Evolutionary conservation across 2,329 filamentous ascomycete species (phyloP).

Genomic region (Phaeosphaeria sp.): DNA sequence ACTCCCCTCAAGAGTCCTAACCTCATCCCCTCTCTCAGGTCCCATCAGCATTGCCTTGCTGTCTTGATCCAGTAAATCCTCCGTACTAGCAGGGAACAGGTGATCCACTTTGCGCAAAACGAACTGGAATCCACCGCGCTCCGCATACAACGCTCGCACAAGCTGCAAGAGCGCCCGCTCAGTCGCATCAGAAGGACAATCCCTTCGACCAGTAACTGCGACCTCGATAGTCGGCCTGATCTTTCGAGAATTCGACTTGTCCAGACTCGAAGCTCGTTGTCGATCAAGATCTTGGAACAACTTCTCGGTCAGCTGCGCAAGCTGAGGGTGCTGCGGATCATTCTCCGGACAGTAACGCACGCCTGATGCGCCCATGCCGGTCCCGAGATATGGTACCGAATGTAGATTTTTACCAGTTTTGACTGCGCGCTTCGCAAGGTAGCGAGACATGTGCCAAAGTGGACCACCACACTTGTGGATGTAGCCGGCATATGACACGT

Average conservation of each 20-base stretch:
- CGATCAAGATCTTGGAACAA: not conserved
- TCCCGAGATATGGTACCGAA: not conserved
- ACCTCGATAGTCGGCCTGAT: not conserved
- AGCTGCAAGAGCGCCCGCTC: not conserved
- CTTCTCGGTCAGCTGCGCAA: not conserved
- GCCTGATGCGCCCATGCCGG: conserved; percentile 1
- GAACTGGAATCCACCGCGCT: conserved; percentile 1
- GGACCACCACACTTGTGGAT: conserved; percentile 1
- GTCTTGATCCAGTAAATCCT: not conserved
- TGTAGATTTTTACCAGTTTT: not conserved
- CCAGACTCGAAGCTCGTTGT: not conserved
- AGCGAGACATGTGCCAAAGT: conserved; percentile 3
- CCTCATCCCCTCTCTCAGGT: not conserved
- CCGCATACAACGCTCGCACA: not conserved
- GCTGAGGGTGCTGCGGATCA: not conserved
- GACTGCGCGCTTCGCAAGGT: not conserved
- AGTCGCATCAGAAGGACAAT: not conserved
- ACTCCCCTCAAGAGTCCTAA: not conserved
- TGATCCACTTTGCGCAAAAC: not conserved
- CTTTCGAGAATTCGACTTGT: not conserved
- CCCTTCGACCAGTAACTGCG: not conserved
- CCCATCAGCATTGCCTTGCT: not conserved
- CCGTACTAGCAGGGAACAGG: not conserved
- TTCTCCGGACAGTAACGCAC: not conserved
- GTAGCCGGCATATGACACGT: not conserved